Evolutionary conservation across 2,329 filamentous ascomycete species (phyloP), one percentile per base, ranked within the genome.

Genomic region (Colletotrichum eremochloae): DNA sequence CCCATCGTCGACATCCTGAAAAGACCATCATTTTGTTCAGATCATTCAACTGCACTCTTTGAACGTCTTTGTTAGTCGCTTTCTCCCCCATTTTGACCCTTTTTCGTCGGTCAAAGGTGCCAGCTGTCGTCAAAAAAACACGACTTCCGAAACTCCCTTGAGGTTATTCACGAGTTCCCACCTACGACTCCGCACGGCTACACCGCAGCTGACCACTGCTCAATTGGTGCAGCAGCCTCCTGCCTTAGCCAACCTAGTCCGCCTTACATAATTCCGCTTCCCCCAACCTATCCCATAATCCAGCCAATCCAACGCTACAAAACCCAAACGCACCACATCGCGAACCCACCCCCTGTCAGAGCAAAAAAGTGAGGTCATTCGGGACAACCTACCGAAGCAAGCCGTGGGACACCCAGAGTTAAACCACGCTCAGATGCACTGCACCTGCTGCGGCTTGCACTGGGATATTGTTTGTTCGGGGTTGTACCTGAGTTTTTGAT

Each of bases 11-110:
- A 74, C 80, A 83, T 83, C 81, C 69, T 73, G 74, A 82, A 81
- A 83, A 75, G 58, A 70, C 60, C 75, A 75, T 78, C 78, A 80
- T 82, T 81, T 75, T 79, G 78, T 81, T 78, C 80, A 71, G 70
- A 77, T 68, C 68, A 75, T 67, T 74, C 74, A 65, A 74, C 78
- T 77, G 79, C 75, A 78, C 78, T 76, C 73, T 75, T 75, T 79
- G 74, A 76, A 65, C 72, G 38, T 15, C 33, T 74, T 73, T 38
- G 75, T 80, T 73, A 71, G 64, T 67, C 71, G 60, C 55, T 60
- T 75, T 66, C 69, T 74, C 78, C 78, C 65, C 77, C 70, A 63
- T 62, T 46, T 60, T 63, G 67, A 60, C 66, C 63, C 40, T 60
- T 77, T 78, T 80, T 76, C 63, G 46, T 60, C 52, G 56, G 29